These are phyloP conservation scores for Diplodia seriata DNA, from an alignment of 2,329 filamentous ascomycete genomes.

Conservation along the genomic window DNA sequence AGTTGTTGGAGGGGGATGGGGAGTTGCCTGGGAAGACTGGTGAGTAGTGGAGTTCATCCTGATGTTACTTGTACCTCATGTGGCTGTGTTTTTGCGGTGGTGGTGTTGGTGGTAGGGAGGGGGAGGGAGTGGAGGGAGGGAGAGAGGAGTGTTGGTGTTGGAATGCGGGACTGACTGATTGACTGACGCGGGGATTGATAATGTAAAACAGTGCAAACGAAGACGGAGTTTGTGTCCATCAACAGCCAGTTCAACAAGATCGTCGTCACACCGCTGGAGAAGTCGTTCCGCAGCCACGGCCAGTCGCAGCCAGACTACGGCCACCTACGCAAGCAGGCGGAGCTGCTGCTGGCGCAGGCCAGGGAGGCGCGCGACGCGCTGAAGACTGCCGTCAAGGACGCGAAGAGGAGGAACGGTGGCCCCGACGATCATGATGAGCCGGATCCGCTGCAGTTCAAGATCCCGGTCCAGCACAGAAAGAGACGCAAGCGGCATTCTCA, in stretches of 20 bases:
- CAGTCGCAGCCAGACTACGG: conserved; percentile 20
- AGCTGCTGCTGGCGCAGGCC: conserved; percentile 8
- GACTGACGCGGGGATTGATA: background rate
- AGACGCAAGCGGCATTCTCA: background rate
- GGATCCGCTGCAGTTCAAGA: conserved; percentile 5
- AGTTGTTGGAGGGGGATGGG: background rate
- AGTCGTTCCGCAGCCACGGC: conserved; percentile 7
- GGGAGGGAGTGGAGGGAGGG: too few species aligned
- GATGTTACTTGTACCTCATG: too few species aligned
- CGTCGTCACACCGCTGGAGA: conserved; percentile 14
- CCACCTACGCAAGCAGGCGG: conserved; percentile 20
- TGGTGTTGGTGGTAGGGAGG: too few species aligned
- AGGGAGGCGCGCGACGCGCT: conserved; percentile 11
- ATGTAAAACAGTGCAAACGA: conserved; percentile 9
- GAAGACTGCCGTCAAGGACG: conserved; percentile 21
- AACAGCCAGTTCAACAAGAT: conserved; percentile 24
- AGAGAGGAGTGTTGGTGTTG: too few species aligned
- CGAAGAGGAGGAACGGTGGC: background rate
- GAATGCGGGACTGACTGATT: too few species aligned
- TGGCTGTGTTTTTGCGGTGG: too few species aligned
- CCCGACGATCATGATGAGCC: background rate
- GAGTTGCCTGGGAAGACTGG: conserved; percentile 14
- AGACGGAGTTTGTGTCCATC: conserved; percentile 25
- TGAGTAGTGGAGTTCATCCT: too few species aligned
- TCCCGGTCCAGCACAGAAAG: background rate